These are phyloP conservation scores for Noccaea caerulescens DNA, from an alignment of 345 rosid species.

Conservation along the genomic window DNA sequence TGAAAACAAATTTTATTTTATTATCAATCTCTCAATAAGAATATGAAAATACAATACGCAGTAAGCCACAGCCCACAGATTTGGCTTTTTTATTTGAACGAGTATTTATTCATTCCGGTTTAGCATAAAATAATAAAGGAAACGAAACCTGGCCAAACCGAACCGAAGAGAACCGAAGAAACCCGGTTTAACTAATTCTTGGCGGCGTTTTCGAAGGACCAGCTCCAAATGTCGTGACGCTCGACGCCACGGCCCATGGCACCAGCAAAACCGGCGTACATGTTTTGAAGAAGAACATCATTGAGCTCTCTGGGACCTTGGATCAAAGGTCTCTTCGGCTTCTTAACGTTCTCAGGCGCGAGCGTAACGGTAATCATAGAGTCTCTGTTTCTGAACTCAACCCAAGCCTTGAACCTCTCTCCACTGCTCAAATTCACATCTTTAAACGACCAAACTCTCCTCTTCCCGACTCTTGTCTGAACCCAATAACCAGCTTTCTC, in stretches of 20 bases:
- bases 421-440: slow-evolving; percentile 44
- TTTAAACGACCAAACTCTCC: slow-evolving; percentile 38
- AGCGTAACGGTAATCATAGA: slow-evolving; percentile 30
- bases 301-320: slow-evolving; percentile 37
- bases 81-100: slow-evolving; percentile 27
- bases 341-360: slow-evolving; percentile 38
- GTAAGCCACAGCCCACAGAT: slow-evolving; percentile 5
- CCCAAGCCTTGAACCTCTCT: slow-evolving; percentile 42
- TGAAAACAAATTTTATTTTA: slow-evolving; percentile 8
- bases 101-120: not conserved
- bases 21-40: not conserved
- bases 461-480: slow-evolving; percentile 38
- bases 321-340: slow-evolving; percentile 46
- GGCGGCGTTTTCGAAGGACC: slow-evolving; percentile 39
- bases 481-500: slow-evolving; percentile 43
- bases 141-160: not conserved
- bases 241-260: slow-evolving; percentile 42
- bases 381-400: slow-evolving; percentile 42
- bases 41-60: slow-evolving; percentile 21
- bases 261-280: slow-evolving; percentile 43
- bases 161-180: not conserved
- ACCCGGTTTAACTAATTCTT: slow-evolving; percentile 21
- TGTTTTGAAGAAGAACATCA: slow-evolving; percentile 36
- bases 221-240: slow-evolving; percentile 47
- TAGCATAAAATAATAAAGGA: not conserved